Conservation (phyloP, 2,329 filamentous ascomycete species). For the Aotearoamyces nothofagi region DNA sequence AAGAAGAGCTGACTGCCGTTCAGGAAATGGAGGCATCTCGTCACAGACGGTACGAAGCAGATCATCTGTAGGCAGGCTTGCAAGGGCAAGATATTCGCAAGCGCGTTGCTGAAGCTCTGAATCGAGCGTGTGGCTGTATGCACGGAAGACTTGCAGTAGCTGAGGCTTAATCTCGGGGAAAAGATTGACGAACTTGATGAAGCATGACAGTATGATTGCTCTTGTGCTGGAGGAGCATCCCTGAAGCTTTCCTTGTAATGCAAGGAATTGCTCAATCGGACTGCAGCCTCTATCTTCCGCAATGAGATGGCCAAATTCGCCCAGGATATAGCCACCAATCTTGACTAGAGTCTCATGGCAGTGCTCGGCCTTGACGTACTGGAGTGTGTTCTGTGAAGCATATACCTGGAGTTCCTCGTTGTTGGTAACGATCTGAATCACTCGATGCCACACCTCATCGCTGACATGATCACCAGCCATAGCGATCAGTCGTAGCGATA, state of each 20-base stretch:
- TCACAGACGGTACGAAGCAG: constrained; percentile 87
- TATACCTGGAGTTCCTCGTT: constrained; percentile 97
- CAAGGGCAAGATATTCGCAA: constrained; percentile 83
- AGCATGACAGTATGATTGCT: constrained; percentile 88
- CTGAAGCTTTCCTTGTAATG: constrained; percentile 77
- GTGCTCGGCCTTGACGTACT: constrained; percentile 83
- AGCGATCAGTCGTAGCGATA: constrained; percentile 82
- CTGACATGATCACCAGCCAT: constrained; percentile 98
- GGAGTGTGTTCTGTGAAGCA: constrained; percentile 81
- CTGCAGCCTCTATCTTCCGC: constrained; percentile 85
- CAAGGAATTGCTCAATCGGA: constrained; percentile 93
- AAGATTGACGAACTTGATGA: constrained; percentile 94
- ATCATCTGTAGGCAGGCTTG: constrained; percentile 76
- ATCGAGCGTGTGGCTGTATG: constrained; percentile 89
- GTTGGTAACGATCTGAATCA: constrained; percentile 98
- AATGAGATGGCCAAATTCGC: constrained; percentile 93
- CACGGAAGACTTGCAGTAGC: constrained; percentile 73
- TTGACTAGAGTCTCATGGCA: constrained; percentile 97
- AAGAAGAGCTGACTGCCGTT: constrained; percentile 79
- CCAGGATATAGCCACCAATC: constrained; percentile 90
- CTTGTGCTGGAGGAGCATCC: constrained; percentile 79
- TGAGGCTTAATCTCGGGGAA: constrained; percentile 98
- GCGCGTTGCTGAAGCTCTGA: constrained; percentile 92
- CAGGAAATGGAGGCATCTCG: constrained; percentile 97
- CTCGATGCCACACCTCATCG: constrained; percentile 97